Conservation (phyloP, 192 early-diverging fungal genomes). For the Backusella westeae region DNA sequence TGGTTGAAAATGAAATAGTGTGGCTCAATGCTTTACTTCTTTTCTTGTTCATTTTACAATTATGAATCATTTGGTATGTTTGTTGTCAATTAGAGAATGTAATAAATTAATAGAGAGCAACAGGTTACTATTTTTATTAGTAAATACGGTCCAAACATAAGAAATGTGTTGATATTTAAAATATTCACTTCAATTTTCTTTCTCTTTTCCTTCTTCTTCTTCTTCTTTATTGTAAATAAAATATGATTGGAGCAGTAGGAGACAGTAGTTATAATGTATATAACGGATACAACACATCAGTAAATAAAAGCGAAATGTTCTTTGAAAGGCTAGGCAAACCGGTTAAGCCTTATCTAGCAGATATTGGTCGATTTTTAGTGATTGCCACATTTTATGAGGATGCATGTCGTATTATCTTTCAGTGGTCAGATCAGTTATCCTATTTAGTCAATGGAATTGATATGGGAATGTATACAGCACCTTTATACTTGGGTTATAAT, state of each 20-base stretch:
- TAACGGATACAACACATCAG: background rate
- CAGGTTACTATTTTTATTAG: too few species aligned
- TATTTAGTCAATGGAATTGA: constrained; percentile 79
- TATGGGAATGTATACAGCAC: constrained; percentile 75
- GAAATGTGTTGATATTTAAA: background rate
- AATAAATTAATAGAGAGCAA: background rate
- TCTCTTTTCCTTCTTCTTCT: background rate
- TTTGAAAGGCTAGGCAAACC: constrained; percentile 68
- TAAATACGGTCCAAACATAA: background rate
- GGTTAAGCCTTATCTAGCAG: constrained; percentile 87
- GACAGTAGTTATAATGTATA: background rate
- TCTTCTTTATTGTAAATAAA: background rate
- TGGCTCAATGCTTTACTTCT: background rate
- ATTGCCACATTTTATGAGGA: constrained; percentile 97
- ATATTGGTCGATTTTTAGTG: constrained; percentile 84
- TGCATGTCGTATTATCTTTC: constrained; percentile 79
- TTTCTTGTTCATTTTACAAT: background rate
- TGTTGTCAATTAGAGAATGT: background rate
- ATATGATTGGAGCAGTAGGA: background rate
- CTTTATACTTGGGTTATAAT: constrained; percentile 81
- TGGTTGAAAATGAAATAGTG: background rate
- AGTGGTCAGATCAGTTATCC: constrained; percentile 86
- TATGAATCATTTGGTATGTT: background rate
- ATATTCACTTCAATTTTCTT: background rate
- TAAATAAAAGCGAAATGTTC: background rate